phyloP scores from a whole-genome alignment of 176 grass and related monocot genomes.

The Cenchrus fungigraminus region DNA sequence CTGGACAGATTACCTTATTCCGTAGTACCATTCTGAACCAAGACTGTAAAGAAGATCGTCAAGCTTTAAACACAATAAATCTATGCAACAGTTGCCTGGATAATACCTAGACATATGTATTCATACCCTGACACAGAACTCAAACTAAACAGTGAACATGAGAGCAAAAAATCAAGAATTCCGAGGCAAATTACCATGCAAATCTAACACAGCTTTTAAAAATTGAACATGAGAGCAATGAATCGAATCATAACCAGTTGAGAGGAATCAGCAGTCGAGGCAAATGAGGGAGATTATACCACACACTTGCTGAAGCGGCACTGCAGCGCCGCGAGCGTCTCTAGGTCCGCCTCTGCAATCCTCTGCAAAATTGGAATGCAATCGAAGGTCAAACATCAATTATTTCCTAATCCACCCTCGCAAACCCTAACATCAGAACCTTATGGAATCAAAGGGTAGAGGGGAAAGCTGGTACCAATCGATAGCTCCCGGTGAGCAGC shows the following conservation, averaged over 20 bases:
- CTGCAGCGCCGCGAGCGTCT: constrained; percentile 64
- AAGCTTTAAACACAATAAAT: too few relatives aligned
- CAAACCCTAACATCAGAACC: too few relatives aligned
- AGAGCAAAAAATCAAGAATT: background rate
- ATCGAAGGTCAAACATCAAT: constrained; percentile 14
- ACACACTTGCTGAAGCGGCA: constrained; percentile 81
- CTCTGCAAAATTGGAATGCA: too few relatives aligned
- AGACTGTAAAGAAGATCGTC: too few relatives aligned
- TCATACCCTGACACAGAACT: background rate
- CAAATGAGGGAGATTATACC: constrained; percentile 53
- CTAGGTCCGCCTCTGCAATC: constrained; percentile 49
- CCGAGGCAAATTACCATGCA: background rate
- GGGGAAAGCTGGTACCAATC: too few relatives aligned
- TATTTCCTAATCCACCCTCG: too few relatives aligned
- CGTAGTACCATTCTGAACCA: too few relatives aligned
- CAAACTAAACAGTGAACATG: background rate
- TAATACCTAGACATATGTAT: background rate
- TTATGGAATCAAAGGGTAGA: too few relatives aligned
- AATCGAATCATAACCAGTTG: background rate
- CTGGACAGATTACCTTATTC: too few relatives aligned
- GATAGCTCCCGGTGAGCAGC: too few relatives aligned
- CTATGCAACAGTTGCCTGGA: too few relatives aligned
- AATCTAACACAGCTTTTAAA: background rate
- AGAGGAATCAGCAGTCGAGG: background rate
- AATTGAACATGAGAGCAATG: background rate